phyloP scores from a whole-genome alignment of 495 filamentous ascomycete species.

The Penicillium paradoxum region DNA sequence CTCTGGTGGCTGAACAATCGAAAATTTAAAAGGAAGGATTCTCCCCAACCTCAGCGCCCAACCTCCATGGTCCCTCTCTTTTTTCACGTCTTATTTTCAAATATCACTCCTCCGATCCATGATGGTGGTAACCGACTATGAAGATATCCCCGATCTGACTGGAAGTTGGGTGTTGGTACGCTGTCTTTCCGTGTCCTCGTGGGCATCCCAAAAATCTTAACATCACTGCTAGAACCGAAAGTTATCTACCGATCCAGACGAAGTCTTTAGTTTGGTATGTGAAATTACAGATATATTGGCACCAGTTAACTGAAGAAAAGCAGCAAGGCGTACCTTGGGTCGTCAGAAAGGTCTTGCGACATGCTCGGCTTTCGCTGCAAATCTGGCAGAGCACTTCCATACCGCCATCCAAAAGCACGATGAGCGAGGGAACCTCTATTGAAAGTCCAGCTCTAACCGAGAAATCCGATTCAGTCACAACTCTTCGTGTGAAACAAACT shows the following conservation, averaged over 20 bases:
- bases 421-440: not conserved
- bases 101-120: not conserved
- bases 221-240: slow-evolving; percentile 12
- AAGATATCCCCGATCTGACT: slow-evolving; percentile 5
- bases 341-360: slow-evolving; percentile 11
- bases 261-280: slow-evolving; percentile 14
- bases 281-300: not conserved
- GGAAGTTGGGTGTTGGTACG: slow-evolving; percentile 19
- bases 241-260: slow-evolving; percentile 19
- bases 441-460: not conserved
- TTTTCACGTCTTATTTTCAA: not conserved
- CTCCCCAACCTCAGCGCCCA: not conserved
- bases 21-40: not conserved
- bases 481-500: slow-evolving; percentile 14
- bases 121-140: slow-evolving; percentile 8
- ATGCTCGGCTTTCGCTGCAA: slow-evolving; percentile 13
- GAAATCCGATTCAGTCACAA: not conserved
- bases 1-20: not conserved
- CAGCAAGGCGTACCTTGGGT: slow-evolving; percentile 23
- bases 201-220: not conserved
- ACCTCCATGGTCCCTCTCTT: not conserved
- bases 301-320: not conserved
- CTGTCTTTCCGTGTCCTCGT: not conserved
- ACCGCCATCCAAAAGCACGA: not conserved
- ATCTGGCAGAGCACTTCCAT: slow-evolving; percentile 10